Base-by-base conservation (phyloP, 768 basidiomycete species). In the Tephrocybe sp. region DNA sequence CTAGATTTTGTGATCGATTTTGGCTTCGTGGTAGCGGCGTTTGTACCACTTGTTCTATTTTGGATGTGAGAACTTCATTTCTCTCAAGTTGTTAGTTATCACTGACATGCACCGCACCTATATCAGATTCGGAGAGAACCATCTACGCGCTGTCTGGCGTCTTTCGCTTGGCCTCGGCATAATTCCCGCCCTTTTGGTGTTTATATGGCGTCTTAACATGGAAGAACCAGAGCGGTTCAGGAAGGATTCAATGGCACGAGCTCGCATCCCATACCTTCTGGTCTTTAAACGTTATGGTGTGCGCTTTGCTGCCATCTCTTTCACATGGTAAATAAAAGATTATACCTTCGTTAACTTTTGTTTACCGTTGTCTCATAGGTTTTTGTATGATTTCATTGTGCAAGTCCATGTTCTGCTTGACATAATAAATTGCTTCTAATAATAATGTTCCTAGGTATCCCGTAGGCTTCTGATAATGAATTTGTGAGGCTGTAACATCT, bases 51-150 rank as follows among this genome's bases (percentile, higher is more conserved):
- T 5, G 87, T 95, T 22, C 72, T 93, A 25, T 89, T 83, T 61
- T 93, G 91, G 92, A 95, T 95, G 85, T 89, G 53, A 37, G 85
- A n/a, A n/a, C n/a, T n/a, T n/a, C n/a, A n/a, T n/a, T n/a, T n/a
- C n/a, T n/a, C n/a, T n/a, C n/a, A n/a, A n/a, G n/a, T n/a, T n/a
- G n/a, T n/a, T n/a, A n/a, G n/a, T n/a, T n/a, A n/a, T n/a, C n/a
- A n/a, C n/a, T n/a, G n/a, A n/a, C n/a, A n/a, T n/a, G n/a, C n/a
- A n/a, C n/a, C n/a, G n/a, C n/a, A n/a, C n/a, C n/a, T 13, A 5
- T 26, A 15, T 7, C 50, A 90, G 87, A 59, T 93, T 88, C 53
- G 89, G 90, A 26, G 60, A 79, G 34, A 68, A 89, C 53, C 92
- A 94, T 62, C 82, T 95, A 35, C 80, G 87, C 22, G 88, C 87